These are phyloP conservation scores for Termitomyces bulborhizus DNA, from an alignment of 768 basidiomycete species.

Conservation along the genomic window DNA sequence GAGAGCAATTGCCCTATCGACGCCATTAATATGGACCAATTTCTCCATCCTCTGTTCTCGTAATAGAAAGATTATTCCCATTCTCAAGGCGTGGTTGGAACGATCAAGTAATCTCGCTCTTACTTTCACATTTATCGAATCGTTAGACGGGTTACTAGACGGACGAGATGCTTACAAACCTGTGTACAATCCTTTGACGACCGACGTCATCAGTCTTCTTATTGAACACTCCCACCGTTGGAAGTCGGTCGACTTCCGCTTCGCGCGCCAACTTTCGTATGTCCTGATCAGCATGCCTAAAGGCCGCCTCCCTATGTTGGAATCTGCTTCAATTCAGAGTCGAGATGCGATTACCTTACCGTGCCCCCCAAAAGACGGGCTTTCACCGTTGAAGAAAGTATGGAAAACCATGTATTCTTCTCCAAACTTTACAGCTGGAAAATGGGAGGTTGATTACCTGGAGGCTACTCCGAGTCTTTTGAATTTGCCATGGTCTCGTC, in stretches of 20 bases:
- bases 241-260: conserved; percentile 6
- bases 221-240: conserved; percentile 4
- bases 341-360: background rate
- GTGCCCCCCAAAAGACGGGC: background rate
- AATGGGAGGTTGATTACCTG: conserved; percentile 1
- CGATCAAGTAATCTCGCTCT: background rate
- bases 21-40: conserved; percentile 2
- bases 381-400: background rate
- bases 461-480: background rate
- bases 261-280: background rate
- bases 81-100: background rate
- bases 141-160: background rate
- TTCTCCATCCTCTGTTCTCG: background rate
- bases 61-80: background rate
- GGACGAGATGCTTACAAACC: background rate
- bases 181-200: background rate
- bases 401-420: background rate
- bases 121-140: conserved; percentile 1
- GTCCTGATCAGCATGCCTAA: background rate
- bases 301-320: background rate
- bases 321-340: background rate
- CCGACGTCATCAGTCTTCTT: background rate
- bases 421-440: background rate
- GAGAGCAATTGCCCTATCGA: conserved; percentile 2
- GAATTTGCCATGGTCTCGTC: background rate